phyloP scores from a whole-genome alignment of 2,329 filamentous ascomycete genomes.

The Aspergillus thermomutatus region DNA sequence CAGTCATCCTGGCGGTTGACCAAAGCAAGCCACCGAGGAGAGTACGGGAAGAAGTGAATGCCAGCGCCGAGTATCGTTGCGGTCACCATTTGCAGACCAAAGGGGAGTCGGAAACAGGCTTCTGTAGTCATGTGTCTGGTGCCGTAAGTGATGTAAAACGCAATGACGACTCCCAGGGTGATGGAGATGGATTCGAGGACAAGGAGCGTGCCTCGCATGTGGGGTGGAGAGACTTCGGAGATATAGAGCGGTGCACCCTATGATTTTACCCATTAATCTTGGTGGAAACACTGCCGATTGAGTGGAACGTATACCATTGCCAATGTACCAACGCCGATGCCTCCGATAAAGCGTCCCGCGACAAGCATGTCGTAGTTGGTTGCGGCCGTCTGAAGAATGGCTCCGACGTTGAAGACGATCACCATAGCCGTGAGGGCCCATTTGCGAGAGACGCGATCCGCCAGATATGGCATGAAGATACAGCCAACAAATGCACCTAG shows the following conservation, averaged over 20 bases:
- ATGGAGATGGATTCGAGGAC: constrained; percentile 47
- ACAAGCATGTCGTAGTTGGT: constrained; percentile 26
- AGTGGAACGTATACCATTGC: constrained; percentile 25
- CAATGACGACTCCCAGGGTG: constrained; percentile 47
- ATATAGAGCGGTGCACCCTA: constrained; percentile 32
- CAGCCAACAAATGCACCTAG: constrained; percentile 29
- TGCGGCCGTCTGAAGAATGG: constrained; percentile 37
- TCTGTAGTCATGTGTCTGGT: constrained; percentile 44
- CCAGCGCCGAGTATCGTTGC: constrained; percentile 41
- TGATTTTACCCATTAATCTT: not conserved
- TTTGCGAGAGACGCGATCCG: constrained; percentile 42
- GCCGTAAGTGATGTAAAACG: constrained; percentile 55
- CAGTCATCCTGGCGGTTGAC: constrained; percentile 39
- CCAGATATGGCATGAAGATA: constrained; percentile 38
- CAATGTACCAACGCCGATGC: constrained; percentile 36
- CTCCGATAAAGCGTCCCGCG: constrained; percentile 35
- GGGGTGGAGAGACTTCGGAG: constrained; percentile 31
- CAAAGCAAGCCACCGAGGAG: constrained; percentile 46
- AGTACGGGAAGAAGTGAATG: constrained; percentile 45
- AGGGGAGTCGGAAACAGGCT: constrained; percentile 45
- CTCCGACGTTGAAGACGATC: constrained; percentile 42
- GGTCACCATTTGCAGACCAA: constrained; percentile 44
- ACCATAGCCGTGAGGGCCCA: constrained; percentile 33
- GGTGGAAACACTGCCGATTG: not conserved
- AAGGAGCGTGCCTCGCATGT: constrained; percentile 27